Evolutionary conservation across 2,329 filamentous ascomycete species (phyloP).

Genomic region (Grosmannia huntii): DNA sequence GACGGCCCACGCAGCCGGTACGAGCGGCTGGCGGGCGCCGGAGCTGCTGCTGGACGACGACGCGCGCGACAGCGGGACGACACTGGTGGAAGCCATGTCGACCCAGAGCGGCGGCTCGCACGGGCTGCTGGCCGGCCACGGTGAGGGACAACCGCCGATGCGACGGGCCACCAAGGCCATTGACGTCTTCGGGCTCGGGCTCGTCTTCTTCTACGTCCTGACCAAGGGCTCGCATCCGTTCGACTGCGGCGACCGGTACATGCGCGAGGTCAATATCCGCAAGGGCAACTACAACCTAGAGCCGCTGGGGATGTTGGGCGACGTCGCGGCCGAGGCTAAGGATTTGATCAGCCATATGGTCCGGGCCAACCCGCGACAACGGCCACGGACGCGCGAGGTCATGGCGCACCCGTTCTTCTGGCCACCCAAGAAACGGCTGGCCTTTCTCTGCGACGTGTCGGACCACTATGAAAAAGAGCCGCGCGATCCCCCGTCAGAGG

Average conservation of each 20-base stretch:
- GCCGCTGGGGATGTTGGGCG: constrained; percentile 61
- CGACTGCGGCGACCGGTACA: constrained; percentile 86
- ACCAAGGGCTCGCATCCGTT: constrained; percentile 88
- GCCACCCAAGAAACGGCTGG: constrained; percentile 74
- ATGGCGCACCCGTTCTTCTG: constrained; percentile 97
- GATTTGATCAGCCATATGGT: constrained; percentile 79
- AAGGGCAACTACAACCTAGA: constrained; percentile 68
- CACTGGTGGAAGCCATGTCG: constrained; percentile 31
- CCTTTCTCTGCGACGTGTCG: constrained; percentile 90
- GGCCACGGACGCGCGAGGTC: constrained; percentile 65
- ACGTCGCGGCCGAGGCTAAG: constrained; percentile 75
- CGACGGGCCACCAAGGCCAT: constrained; percentile 89
- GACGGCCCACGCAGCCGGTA: constrained; percentile 84
- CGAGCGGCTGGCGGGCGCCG: constrained; percentile 90
- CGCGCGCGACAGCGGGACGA: constrained; percentile 32
- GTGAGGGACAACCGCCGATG: constrained; percentile 37
- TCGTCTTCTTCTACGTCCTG: constrained; percentile 98
- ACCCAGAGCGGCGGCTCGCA: constrained; percentile 39
- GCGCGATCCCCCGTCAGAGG: constrained; percentile 63
- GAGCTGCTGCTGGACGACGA: constrained; percentile 80
- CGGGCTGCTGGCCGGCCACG: constrained; percentile 16
- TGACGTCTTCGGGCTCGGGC: constrained; percentile 91
- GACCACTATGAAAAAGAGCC: constrained; percentile 93
- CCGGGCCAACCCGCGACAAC: constrained; percentile 34
- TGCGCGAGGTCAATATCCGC: constrained; percentile 94